Evolutionary conservation across 2,329 filamentous ascomycete species (phyloP), one percentile per base, ranked within the genome.

Genomic region (Aspergillus ibericus): DNA sequence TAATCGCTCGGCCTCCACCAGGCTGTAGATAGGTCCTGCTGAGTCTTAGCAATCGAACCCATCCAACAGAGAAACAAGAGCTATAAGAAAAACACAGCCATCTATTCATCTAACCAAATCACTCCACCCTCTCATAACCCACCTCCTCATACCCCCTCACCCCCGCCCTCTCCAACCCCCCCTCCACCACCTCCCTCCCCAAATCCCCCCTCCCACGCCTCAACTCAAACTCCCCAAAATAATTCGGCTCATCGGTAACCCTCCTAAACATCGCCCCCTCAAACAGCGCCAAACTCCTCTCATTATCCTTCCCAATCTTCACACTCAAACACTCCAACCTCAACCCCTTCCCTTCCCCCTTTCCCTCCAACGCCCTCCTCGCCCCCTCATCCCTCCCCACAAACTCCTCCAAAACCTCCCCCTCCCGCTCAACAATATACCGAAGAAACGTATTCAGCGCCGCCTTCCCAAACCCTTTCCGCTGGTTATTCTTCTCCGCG

Each of bases 221-320:
- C 65, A 89, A 68, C 73, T 90, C 88, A 60, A 87, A 76, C 72
- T 90, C 88, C 0, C 86, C 86, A 78, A 90, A 90, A 72, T 85
- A 89, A 72, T 87, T 89, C 25, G 82, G 77, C 55, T 76, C 75
- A 22, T 77, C 78, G 0, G 70, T 70, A 8, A 80, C 75, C 69
- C 78, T 83, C 55, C 67, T 64, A 70, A 90, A 90, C 0, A 83
- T 83, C 10, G 86, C 62, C 32, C 80, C 80, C 65, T 87, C 82
- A 72, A 90, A 90, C 16, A 90, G 70, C 8, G 70, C 72, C 55
- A 89, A 75, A 68, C 86, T 89, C 20, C 78, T 73, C 29, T 56
- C 61, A 74, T 90, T 90, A 9, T 71, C 74, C 59, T 82, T 70
- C 2, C 82, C 80, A 67, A 90, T 88, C 75, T 87, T 89, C 35